phyloP scores from a whole-genome alignment of 148 eudicot species.

The Cornus florida region DNA sequence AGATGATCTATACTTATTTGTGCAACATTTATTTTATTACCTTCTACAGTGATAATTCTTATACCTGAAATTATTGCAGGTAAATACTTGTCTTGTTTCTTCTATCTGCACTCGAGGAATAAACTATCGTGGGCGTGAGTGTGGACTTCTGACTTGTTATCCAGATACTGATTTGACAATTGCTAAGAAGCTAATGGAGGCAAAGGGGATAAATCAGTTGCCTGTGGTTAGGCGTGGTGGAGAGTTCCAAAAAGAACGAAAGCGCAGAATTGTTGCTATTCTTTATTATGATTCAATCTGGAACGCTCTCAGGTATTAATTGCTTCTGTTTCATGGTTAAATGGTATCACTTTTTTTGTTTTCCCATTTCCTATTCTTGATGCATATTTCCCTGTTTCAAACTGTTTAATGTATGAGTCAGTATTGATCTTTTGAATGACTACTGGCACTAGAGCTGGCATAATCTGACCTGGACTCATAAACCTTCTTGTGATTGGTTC shows the following conservation, averaged over 20 bases:
- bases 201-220: conserved; percentile 82
- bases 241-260: conserved; percentile 57
- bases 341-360: not conserved
- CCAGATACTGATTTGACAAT: conserved; percentile 83
- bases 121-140: conserved; percentile 65
- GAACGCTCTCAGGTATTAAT: conserved; percentile 61
- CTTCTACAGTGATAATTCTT: not conserved
- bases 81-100: conserved; percentile 53
- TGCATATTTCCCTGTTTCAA: not conserved
- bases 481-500: not conserved
- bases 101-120: conserved; percentile 78
- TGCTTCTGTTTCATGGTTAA: conserved; percentile 5
- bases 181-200: conserved; percentile 94
- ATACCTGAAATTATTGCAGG: conserved; percentile 38
- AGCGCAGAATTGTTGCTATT: conserved; percentile 62
- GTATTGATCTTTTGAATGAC: not conserved
- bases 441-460: not conserved
- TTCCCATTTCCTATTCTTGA: not conserved
- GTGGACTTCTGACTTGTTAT: conserved; percentile 86
- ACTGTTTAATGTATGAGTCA: not conserved
- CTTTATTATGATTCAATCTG: conserved; percentile 69
- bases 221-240: conserved; percentile 85
- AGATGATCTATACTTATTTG: not conserved
- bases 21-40: not conserved
- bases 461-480: not conserved